A percentile compares a stretch with the other conserved stretches of the same genome.
Conservation (phyloP, 768 basidiomycete genomes). For the Ramaria sp. region DNA sequence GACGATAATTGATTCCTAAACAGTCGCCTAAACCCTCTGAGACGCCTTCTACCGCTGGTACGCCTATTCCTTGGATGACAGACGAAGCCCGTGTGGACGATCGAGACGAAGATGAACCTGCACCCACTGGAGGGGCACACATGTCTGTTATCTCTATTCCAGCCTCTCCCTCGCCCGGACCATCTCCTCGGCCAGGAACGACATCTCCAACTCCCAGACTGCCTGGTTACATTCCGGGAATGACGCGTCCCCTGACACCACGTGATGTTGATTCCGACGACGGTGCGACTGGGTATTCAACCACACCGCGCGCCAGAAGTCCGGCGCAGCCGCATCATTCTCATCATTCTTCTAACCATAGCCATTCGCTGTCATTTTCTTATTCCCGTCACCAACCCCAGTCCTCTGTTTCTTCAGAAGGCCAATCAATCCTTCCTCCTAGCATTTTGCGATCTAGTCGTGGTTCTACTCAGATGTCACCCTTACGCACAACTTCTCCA, state of each 20-base stretch:
- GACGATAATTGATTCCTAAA: neutral
- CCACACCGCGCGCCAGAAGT: constrained; percentile 56
- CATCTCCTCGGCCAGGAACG: constrained; percentile 38
- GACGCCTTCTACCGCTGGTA: constrained; percentile 1
- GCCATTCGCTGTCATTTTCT: constrained; percentile 42
- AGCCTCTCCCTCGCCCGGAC: constrained; percentile 43
- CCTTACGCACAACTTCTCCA: constrained; percentile 3
- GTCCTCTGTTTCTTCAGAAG: constrained; percentile 39
- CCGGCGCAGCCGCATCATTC: constrained; percentile 19
- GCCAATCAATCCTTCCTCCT: constrained; percentile 6
- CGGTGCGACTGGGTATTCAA: constrained; percentile 52
- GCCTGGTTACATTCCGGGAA: constrained; percentile 83
- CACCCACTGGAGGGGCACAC: neutral
- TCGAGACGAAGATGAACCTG: constrained; percentile 2
- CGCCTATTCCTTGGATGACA: constrained; percentile 8
- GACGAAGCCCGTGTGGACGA: constrained; percentile 7
- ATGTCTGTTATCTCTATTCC: neutral
- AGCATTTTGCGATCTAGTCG: constrained; percentile 6
- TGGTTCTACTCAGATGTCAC: neutral
- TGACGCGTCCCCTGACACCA: constrained; percentile 89
- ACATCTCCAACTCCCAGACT: constrained; percentile 43
- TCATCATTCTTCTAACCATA: constrained; percentile 26
- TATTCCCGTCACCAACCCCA: constrained; percentile 38
- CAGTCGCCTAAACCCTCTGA: constrained; percentile 4
- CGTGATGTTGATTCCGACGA: constrained; percentile 59